These are phyloP conservation scores for Mycena venus DNA, from an alignment of 768 basidiomycete genomes.

Conservation along the genomic window DNA sequence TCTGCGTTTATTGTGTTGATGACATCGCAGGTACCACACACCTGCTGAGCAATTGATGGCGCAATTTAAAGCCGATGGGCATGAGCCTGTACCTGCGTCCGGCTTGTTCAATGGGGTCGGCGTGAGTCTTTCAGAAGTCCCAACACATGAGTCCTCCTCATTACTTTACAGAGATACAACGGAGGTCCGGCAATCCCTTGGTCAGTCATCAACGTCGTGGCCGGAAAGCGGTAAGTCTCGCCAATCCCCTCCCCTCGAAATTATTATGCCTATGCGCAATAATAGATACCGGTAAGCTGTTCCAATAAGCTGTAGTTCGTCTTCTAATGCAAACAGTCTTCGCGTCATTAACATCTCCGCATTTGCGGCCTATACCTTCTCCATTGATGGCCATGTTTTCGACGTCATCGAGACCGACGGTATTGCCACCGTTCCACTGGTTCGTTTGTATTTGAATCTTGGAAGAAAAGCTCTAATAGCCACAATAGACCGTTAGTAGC, in stretches of 20 bases:
- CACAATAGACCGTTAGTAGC: constrained; percentile 40
- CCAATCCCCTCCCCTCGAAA: background rate
- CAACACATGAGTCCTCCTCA: constrained; percentile 46
- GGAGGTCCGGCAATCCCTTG: constrained; percentile 50
- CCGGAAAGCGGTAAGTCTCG: constrained; percentile 40
- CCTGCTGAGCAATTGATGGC: constrained; percentile 25
- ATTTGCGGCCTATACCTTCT: constrained; percentile 42
- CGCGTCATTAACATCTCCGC: constrained; percentile 56
- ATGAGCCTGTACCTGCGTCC: constrained; percentile 34
- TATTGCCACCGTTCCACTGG: constrained; percentile 39
- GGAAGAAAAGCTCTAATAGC: background rate
- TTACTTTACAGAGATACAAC: constrained; percentile 38
- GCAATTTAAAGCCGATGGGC: constrained; percentile 37
- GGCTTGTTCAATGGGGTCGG: constrained; percentile 18
- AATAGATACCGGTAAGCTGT: background rate
- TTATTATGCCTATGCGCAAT: background rate
- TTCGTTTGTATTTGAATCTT: background rate
- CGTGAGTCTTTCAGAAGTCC: background rate
- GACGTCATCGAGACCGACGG: constrained; percentile 54
- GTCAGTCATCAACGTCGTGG: constrained; percentile 49
- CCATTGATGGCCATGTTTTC: constrained; percentile 43
- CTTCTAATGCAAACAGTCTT: constrained; percentile 45
- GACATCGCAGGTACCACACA: constrained; percentile 4
- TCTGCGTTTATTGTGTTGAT: constrained; percentile 29
- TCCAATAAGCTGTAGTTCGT: background rate